These are phyloP conservation scores for Adansonia rubrostipa DNA, from an alignment of 441 rosid genomes.

Conservation along the genomic window DNA sequence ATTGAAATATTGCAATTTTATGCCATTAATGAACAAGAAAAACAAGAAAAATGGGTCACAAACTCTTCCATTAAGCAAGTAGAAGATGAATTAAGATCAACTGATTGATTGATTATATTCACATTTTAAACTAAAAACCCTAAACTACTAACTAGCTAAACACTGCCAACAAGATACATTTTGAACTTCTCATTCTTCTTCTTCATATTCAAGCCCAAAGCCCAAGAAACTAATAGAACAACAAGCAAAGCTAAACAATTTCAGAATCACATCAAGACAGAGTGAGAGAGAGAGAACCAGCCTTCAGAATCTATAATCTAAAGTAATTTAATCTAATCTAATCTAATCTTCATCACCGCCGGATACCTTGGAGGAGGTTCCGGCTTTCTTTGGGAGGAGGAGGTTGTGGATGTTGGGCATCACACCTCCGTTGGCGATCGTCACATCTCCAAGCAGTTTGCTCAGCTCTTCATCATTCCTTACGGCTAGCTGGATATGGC, in stretches of 20 bases:
- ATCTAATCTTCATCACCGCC: constrained; percentile 53
- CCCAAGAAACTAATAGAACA: neutral
- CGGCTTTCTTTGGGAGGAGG: constrained; percentile 82
- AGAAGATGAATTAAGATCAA: neutral
- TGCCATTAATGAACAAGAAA: neutral
- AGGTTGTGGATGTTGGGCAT: constrained; percentile 97
- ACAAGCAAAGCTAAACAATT: neutral
- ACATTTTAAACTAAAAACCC: constrained; percentile 21
- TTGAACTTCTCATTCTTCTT: too few species aligned
- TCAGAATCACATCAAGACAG: neutral
- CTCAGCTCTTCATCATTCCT: constrained; percentile 92
- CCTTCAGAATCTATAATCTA: neutral
- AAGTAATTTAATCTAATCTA: neutral
- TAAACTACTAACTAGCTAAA: constrained; percentile 10
- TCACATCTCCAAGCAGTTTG: constrained; percentile 88
- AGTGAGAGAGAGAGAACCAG: neutral
- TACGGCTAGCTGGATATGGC: constrained; percentile 89
- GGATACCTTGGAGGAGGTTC: constrained; percentile 62
- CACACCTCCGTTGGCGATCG: constrained; percentile 92
- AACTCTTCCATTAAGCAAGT: constrained; percentile 24
- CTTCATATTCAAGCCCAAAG: constrained; percentile 16
- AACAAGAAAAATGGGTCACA: neutral
- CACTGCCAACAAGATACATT: neutral
- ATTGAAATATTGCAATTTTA: neutral
- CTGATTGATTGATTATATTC: constrained; percentile 17